Evolutionary conservation across 257 asterid species (phyloP).

Genomic region (Misopates orontium): DNA sequence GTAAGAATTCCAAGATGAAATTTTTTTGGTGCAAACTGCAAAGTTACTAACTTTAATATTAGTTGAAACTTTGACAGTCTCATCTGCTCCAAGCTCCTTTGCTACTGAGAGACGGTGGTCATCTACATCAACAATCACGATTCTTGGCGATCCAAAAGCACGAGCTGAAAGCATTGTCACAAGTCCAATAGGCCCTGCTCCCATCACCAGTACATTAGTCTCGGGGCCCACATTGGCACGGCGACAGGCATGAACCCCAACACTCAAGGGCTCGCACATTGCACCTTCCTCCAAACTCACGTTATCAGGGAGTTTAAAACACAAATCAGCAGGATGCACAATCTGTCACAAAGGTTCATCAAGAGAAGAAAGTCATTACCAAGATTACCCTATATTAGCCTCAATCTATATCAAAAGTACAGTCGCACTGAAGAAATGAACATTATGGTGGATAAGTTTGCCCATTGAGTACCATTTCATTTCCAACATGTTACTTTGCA

Average conservation of each 20-base stretch:
- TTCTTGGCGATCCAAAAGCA: constrained; percentile 85
- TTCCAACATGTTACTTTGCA: not conserved
- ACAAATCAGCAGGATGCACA: constrained; percentile 87
- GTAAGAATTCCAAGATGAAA: not conserved
- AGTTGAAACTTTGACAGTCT: constrained; percentile 63
- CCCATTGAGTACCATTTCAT: too few relatives aligned
- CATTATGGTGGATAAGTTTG: not conserved
- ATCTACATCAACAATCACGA: constrained; percentile 75
- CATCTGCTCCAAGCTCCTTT: constrained; percentile 78
- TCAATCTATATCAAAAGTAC: not conserved
- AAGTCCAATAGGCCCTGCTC: constrained; percentile 95
- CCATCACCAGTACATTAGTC: constrained; percentile 78
- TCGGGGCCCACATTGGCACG: constrained; percentile 87
- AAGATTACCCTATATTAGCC: not conserved
- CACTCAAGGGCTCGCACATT: constrained; percentile 96
- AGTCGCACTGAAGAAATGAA: not conserved
- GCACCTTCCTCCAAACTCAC: constrained; percentile 97
- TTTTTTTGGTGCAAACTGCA: not conserved
- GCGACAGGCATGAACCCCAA: constrained; percentile 90
- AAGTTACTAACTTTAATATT: constrained; percentile 44
- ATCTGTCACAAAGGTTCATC: constrained; percentile 46
- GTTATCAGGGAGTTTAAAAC: constrained; percentile 86
- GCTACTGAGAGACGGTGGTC: constrained; percentile 76
- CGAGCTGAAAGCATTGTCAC: constrained; percentile 84
- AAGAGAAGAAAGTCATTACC: not conserved